phyloP scores from a whole-genome alignment of 495 filamentous ascomycete species.

The Cercophora newfieldiana region DNA sequence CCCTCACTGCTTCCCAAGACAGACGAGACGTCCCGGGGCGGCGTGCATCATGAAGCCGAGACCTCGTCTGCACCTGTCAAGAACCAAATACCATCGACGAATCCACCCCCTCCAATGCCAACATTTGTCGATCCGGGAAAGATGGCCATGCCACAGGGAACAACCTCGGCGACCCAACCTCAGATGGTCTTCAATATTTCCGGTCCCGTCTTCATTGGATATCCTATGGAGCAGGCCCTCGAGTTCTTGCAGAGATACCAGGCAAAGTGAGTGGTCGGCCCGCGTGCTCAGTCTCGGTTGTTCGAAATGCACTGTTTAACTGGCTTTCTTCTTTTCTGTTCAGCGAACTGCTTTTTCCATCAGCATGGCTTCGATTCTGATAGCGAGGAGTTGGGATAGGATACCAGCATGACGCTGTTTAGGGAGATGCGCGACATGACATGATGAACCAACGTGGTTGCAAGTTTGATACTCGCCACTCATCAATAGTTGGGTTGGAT shows the following conservation, averaged over 20 bases:
- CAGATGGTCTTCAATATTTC: constrained; percentile 71
- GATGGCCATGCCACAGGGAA: constrained; percentile 26
- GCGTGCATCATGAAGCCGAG: constrained; percentile 21
- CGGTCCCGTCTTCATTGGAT: constrained; percentile 87
- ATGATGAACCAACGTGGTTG: neutral
- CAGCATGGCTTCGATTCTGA: neutral
- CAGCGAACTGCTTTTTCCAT: neutral
- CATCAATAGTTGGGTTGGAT: no score
- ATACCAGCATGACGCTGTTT: neutral
- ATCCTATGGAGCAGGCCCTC: constrained; percentile 75
- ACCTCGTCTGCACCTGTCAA: constrained; percentile 26
- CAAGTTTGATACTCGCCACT: neutral
- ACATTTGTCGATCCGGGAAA: constrained; percentile 42
- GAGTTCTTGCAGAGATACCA: constrained; percentile 63
- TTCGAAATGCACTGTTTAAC: neutral
- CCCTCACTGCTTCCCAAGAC: constrained; percentile 23
- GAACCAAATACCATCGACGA: constrained; percentile 15
- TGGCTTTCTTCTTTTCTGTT: neutral
- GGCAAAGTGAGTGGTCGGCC: constrained; percentile 11
- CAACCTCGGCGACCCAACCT: constrained; percentile 31
- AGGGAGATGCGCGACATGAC: neutral
- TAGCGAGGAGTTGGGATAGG: neutral
- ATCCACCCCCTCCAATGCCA: constrained; percentile 28
- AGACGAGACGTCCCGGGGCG: constrained; percentile 22
- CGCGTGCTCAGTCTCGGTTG: neutral